These are phyloP conservation scores for Populus deltoides DNA, from an alignment of 345 rosid genomes.

Conservation along the genomic window DNA sequence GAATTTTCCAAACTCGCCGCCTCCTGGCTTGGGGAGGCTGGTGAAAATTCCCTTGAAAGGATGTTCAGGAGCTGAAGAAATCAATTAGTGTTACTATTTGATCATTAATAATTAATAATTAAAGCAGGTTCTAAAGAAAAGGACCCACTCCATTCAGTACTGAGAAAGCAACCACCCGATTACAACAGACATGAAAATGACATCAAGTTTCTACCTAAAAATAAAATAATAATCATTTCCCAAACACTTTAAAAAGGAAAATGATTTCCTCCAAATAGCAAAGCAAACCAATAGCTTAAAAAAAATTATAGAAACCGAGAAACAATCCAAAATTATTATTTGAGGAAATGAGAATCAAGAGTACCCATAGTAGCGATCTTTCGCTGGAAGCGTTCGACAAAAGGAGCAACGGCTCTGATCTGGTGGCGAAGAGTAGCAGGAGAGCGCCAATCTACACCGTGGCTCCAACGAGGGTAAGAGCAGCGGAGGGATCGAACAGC, in stretches of 20 bases:
- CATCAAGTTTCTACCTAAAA: no score
- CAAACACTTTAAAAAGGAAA: not conserved
- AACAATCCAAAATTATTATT: not conserved
- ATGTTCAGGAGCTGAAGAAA: slow-evolving; percentile 78
- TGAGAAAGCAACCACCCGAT: not conserved
- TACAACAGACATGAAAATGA: not conserved
- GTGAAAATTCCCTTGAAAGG: slow-evolving; percentile 77
- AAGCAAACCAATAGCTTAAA: not conserved
- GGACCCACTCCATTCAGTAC: not conserved
- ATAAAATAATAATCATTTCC: not conserved
- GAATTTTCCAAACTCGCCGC: slow-evolving; percentile 93
- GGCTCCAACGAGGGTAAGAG: slow-evolving; percentile 70
- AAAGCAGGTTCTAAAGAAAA: not conserved
- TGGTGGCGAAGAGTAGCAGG: slow-evolving; percentile 59
- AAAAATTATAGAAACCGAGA: slow-evolving; percentile 8
- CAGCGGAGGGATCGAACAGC: slow-evolving; percentile 46
- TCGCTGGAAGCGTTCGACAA: slow-evolving; percentile 57
- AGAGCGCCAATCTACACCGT: slow-evolving; percentile 62
- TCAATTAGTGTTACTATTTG: not conserved
- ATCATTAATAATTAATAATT: not conserved
- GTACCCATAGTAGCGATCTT: slow-evolving; percentile 84
- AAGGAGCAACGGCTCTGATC: slow-evolving; percentile 61
- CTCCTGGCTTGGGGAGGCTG: slow-evolving; percentile 85
- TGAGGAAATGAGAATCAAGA: not conserved
- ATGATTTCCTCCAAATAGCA: not conserved